These are phyloP conservation scores for Metroxylon sagu DNA, from an alignment of 176 grass and related monocot genomes.

Conservation along the genomic window DNA sequence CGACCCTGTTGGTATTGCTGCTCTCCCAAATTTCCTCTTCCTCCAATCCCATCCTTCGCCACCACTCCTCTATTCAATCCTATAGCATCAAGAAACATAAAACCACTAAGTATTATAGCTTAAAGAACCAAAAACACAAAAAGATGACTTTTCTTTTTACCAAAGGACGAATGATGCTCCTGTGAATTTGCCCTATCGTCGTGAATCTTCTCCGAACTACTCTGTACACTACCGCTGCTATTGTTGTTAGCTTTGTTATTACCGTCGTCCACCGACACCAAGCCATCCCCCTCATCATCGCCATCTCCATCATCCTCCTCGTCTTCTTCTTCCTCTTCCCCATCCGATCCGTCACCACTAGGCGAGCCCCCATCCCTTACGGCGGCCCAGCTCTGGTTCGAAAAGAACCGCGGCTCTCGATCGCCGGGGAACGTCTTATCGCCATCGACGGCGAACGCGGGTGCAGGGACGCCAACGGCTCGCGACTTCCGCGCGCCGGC, in stretches of 20 bases:
- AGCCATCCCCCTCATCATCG: conserved; percentile 16
- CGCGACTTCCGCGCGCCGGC: not conserved
- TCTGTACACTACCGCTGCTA: conserved; percentile 26
- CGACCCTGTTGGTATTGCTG: conserved; percentile 19
- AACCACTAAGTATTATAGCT: conserved; percentile 14
- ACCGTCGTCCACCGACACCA: conserved; percentile 24
- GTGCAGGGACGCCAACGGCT: not conserved
- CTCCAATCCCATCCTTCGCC: conserved; percentile 15
- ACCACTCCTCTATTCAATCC: conserved; percentile 1
- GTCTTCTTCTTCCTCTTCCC: conserved; percentile 33
- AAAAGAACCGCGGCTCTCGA: conserved; percentile 19
- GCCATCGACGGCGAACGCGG: conserved; percentile 4
- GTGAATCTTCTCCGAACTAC: conserved; percentile 24
- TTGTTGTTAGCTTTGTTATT: conserved; percentile 22
- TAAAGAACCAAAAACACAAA: not conserved
- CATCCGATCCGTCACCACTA: conserved; percentile 15
- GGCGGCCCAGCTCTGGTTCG: conserved; percentile 8
- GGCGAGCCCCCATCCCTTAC: conserved; percentile 4
- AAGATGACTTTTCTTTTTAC: not conserved
- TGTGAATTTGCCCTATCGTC: conserved; percentile 7
- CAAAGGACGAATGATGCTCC: conserved; percentile 21
- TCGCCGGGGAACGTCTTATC: conserved; percentile 29
- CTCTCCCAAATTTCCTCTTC: conserved; percentile 13
- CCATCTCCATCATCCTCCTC: conserved; percentile 17
- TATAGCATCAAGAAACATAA: conserved; percentile 2